Evolutionary conservation across 2,329 filamentous ascomycete genomes (phyloP).

Genomic region (Colletotrichum zoysiae): DNA sequence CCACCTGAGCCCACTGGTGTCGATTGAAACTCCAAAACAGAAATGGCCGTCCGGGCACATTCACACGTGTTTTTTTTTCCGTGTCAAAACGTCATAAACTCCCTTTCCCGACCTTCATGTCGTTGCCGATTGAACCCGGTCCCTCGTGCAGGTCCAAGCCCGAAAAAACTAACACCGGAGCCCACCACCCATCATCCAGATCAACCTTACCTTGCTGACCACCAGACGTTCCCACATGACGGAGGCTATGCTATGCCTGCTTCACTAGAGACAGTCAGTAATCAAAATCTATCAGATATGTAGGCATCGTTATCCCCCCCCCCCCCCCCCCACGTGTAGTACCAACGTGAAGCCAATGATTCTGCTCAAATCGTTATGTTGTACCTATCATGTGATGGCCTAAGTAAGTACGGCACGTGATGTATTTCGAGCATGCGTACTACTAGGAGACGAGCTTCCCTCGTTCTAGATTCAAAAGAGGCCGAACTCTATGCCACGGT

Average conservation of each 20-base stretch:
- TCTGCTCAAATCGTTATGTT: background rate
- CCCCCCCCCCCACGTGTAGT: background rate
- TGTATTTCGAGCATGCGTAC: background rate
- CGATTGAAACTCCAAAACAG: constrained; percentile 26
- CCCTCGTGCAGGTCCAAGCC: background rate
- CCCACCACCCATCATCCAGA: background rate
- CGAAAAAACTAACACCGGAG: background rate
- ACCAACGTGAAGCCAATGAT: background rate
- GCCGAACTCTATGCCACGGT: background rate
- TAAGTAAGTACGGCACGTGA: background rate
- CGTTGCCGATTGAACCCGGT: background rate
- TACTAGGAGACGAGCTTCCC: background rate
- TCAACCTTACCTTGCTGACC: background rate
- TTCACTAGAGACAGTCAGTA: background rate
- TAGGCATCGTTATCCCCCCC: background rate
- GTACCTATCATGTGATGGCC: background rate
- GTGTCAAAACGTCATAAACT: background rate
- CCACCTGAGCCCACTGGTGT: constrained; percentile 10
- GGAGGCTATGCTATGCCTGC: background rate
- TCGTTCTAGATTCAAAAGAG: background rate
- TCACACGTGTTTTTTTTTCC: constrained; percentile 3
- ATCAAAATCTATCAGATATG: no score
- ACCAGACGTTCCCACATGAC: background rate
- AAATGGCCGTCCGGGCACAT: constrained; percentile 2
- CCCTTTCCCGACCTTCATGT: background rate